Evolutionary conservation across 2,329 filamentous ascomycete species (phyloP).

Genomic region (Purpureocillium lavendulum): DNA sequence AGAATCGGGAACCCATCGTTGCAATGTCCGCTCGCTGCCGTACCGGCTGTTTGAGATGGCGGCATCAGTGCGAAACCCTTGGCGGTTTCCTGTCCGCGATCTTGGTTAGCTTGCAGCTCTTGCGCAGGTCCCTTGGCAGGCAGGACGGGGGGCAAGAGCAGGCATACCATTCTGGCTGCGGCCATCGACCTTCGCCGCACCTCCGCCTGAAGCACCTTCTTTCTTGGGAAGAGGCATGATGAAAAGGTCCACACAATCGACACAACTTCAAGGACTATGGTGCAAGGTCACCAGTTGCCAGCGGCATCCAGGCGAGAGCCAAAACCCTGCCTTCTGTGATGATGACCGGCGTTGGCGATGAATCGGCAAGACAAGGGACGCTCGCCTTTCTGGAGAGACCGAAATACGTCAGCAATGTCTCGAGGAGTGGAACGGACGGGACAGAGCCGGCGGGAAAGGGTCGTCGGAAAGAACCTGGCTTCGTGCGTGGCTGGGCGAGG

Average conservation of each 20-base stretch:
- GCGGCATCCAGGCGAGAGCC: constrained; percentile 14
- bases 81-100: constrained; percentile 47
- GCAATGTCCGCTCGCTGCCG: constrained; percentile 64
- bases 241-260: constrained; percentile 12
- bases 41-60: constrained; percentile 73
- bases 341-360: too few relatives aligned
- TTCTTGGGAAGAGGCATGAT: constrained; percentile 32
- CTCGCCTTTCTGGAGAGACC: too few relatives aligned
- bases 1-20: constrained; percentile 71
- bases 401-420: too few relatives aligned
- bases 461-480: too few relatives aligned
- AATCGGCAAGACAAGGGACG: too few relatives aligned
- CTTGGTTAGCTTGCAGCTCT: background rate
- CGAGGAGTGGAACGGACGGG: too few relatives aligned
- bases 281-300: constrained; percentile 10
- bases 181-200: constrained; percentile 19
- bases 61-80: constrained; percentile 74
- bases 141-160: background rate
- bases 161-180: constrained; percentile 28
- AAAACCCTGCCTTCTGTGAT: constrained; percentile 1
- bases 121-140: background rate
- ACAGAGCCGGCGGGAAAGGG: too few relatives aligned
- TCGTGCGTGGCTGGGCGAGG: too few relatives aligned
- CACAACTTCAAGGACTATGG: constrained; percentile 9
- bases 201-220: constrained; percentile 23